Conservation (phyloP, 805 yeast species). For the Brettanomyces custersianus region DNA sequence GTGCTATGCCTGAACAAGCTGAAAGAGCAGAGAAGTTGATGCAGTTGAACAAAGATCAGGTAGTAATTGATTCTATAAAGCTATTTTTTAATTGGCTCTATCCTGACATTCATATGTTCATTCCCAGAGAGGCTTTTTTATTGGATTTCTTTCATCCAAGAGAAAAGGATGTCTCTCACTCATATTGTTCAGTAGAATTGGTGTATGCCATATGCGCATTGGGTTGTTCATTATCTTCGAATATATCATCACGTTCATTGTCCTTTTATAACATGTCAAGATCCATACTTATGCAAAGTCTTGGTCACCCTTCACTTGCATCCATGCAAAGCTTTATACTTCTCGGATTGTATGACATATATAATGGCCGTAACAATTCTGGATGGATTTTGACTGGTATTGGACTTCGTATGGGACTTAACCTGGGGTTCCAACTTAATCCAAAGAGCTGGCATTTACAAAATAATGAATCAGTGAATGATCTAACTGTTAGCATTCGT, state of each 20-base stretch:
- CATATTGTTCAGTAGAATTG: conserved; percentile 47
- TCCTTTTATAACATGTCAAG: conserved; percentile 41
- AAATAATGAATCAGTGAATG: conserved; percentile 28
- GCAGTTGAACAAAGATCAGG: conserved; percentile 24
- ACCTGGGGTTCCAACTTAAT: conserved; percentile 53
- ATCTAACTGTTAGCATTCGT: conserved; percentile 46
- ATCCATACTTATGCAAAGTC: conserved; percentile 28
- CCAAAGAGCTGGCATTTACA: conserved; percentile 48
- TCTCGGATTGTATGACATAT: conserved; percentile 52
- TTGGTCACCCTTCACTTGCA: conserved; percentile 40
- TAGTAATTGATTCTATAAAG: conserved; percentile 12
- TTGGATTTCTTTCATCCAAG: conserved; percentile 52
- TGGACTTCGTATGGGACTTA: conserved; percentile 57
- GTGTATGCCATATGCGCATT: conserved; percentile 50
- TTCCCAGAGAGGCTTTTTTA: conserved; percentile 55
- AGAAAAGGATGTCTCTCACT: conserved; percentile 24
- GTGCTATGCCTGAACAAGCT: background rate
- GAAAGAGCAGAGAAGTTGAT: conserved; percentile 9
- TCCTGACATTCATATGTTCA: conserved; percentile 53
- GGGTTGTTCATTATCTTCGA: conserved; percentile 43
- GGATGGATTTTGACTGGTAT: conserved; percentile 60
- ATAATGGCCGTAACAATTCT: conserved; percentile 46
- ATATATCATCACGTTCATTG: conserved; percentile 32
- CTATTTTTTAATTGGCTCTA: conserved; percentile 52
- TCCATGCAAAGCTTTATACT: conserved; percentile 51